phyloP scores from a whole-genome alignment of 1,139 yeast genomes.

The Magnusiomyces suaveolens region DNA sequence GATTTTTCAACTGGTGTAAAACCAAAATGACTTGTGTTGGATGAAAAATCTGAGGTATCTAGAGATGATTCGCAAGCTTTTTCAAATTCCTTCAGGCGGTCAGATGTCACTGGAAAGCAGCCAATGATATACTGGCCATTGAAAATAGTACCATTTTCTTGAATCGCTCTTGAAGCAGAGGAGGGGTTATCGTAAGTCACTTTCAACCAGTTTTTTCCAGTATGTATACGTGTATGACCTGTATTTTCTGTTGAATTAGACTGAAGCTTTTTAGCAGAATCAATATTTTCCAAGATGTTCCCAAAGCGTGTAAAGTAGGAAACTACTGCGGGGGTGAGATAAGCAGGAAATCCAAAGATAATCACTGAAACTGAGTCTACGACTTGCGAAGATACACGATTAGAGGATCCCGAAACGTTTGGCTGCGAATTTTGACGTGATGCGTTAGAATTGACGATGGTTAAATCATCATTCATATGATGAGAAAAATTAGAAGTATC shows the following conservation, averaged over 20 bases:
- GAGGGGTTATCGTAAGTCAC: constrained; percentile 68
- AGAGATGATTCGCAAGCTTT: constrained; percentile 19
- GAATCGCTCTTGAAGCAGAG: constrained; percentile 72
- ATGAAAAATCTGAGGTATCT: neutral
- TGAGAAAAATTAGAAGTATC: constrained; percentile 2
- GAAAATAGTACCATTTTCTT: constrained; percentile 67
- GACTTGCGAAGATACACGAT: constrained; percentile 6
- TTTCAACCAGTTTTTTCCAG: constrained; percentile 85
- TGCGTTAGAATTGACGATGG: neutral
- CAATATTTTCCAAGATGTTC: constrained; percentile 65
- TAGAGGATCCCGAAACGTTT: constrained; percentile 9
- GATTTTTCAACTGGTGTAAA: constrained; percentile 5
- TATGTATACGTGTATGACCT: constrained; percentile 48
- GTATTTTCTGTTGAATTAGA: constrained; percentile 12
- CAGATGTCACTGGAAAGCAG: constrained; percentile 53
- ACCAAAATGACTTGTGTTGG: neutral
- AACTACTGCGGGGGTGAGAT: constrained; percentile 55
- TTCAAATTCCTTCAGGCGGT: constrained; percentile 19
- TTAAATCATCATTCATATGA: constrained; percentile 14
- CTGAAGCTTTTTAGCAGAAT: constrained; percentile 17
- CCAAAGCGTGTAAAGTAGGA: constrained; percentile 78
- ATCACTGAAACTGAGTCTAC: constrained; percentile 46
- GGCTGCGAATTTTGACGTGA: constrained; percentile 12
- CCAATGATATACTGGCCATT: constrained; percentile 62
- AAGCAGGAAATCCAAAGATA: constrained; percentile 84